Evolutionary conservation across 805 yeast genomes (phyloP).

Genomic region (Jamesozyma lodderae): DNA sequence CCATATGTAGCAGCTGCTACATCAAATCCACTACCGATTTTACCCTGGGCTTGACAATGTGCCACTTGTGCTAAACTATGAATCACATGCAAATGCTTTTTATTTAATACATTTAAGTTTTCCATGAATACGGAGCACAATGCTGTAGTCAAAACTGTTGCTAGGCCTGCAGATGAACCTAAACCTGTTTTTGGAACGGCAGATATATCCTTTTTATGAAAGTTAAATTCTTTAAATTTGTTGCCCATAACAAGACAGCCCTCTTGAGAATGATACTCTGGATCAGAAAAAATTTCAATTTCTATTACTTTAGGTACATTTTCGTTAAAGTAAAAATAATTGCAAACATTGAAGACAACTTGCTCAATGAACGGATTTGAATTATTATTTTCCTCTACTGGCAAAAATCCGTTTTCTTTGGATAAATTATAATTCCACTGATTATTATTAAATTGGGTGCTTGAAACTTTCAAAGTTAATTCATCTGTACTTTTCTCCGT

Average conservation of each 20-base stretch:
- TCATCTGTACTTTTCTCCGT: conserved; percentile 4
- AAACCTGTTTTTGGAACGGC: conserved; percentile 88
- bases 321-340: conserved; percentile 37
- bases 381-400: conserved; percentile 28
- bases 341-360: conserved; percentile 45
- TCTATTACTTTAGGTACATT: conserved; percentile 27
- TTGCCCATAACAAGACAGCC: conserved; percentile 33
- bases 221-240: conserved; percentile 41
- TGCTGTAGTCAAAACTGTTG: conserved; percentile 68
- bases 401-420: conserved; percentile 10
- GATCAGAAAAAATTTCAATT: conserved; percentile 71
- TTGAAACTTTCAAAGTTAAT: conserved; percentile 38
- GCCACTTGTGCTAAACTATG: conserved; percentile 85
- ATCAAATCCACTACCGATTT: conserved; percentile 95
- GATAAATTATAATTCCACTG: conserved; percentile 50
- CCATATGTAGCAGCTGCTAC: conserved; percentile 95
- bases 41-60: conserved; percentile 90
- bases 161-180: conserved; percentile 93
- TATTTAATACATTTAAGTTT: conserved; percentile 26
- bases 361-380: conserved; percentile 70
- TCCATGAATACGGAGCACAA: conserved; percentile 41
- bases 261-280: conserved; percentile 79
- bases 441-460: conserved; percentile 71
- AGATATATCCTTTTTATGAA: conserved; percentile 50
- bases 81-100: conserved; percentile 31